Base-by-base conservation (phyloP, 257 asterid species). In the Primulina tabacum region DNA sequence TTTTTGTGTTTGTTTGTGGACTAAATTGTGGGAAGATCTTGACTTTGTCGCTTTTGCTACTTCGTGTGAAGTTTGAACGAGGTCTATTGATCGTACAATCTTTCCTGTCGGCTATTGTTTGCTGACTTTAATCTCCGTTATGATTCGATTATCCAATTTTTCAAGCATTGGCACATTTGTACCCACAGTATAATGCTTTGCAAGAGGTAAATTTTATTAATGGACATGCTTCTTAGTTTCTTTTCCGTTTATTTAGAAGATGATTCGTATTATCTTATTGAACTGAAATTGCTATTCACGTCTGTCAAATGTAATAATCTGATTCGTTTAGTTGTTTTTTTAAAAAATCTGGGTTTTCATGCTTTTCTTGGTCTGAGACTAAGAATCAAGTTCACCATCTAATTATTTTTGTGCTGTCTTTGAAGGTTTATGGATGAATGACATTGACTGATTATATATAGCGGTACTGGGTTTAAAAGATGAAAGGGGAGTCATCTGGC, bases 401-500 rank as follows among this genome's bases (percentile, higher is more conserved):
- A 20, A 62, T 47, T 71, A 18, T 47, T n/a, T 21, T 71, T 63
- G 37, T 68, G 18, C 17, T 60, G 33, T 17, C 55, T 47, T 60
- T 73, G 83, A 82, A 87, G 96, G 83, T 77, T 29, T 68, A 62
- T 50, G 63, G 58, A 78, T 79, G 83, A 77, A 75, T 64, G 68
- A 65, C 20, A 21, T 47, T 55, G 66, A 59, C 66, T 64, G 67
- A 59, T 75, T 78, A 83, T 68, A 65, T 75, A 70, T 34, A 62
- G 61, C 75, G 40, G 68, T 68, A 52, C 66, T 64, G 37, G 7
- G 62, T 80, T 79, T 60, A 69, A 74, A 87, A 78, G 67, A 92
- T 90, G 97, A 82, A 78, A 76, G 90, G 77, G 59, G 88, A 84
- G 77, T 78, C 95, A 14, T 63, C 82, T 7, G 95, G 93, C 60